Percentiles rank a stretch among this genome's conserved stretches.
phyloP scores from a whole-genome alignment of 805 yeast species.

The Kodamaea neixiangensis region DNA sequence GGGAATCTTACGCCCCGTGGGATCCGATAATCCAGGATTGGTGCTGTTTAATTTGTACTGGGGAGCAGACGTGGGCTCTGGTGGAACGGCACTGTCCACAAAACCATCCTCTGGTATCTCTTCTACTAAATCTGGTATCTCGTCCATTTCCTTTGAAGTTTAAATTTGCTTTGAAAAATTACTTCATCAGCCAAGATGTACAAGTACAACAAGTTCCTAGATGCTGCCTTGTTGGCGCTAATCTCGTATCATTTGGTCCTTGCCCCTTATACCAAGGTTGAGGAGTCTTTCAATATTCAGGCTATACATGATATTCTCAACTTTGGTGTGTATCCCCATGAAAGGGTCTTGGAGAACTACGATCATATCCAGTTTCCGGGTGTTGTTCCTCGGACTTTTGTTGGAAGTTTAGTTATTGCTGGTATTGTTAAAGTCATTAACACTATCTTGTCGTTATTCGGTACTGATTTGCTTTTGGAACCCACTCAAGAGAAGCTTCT shows the following conservation, averaged over 20 bases:
- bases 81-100: background rate
- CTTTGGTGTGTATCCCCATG: conserved; percentile 50
- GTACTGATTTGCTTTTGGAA: conserved; percentile 20
- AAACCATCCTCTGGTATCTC: conserved; percentile 1
- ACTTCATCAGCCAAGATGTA: background rate
- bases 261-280: conserved; percentile 89
- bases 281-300: conserved; percentile 89
- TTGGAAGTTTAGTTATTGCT: conserved; percentile 65
- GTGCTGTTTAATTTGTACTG: conserved; percentile 8
- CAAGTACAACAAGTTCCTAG: conserved; percentile 18
- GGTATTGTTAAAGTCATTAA: conserved; percentile 41
- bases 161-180: background rate
- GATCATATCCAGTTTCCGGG: conserved; percentile 88
- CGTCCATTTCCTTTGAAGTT: conserved; percentile 5
- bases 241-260: conserved; percentile 51
- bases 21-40: conserved; percentile 1
- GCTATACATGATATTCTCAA: conserved; percentile 81
- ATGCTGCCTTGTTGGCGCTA: conserved; percentile 34
- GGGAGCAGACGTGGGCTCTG: background rate
- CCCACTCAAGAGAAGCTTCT: conserved; percentile 40
- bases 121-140: conserved; percentile 8
- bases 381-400: conserved; percentile 81
- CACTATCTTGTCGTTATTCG: conserved; percentile 18
- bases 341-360: conserved; percentile 41
- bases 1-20: conserved; percentile 59